phyloP scores from a whole-genome alignment of 148 eudicot species.

The Chenopodium quinoa region DNA sequence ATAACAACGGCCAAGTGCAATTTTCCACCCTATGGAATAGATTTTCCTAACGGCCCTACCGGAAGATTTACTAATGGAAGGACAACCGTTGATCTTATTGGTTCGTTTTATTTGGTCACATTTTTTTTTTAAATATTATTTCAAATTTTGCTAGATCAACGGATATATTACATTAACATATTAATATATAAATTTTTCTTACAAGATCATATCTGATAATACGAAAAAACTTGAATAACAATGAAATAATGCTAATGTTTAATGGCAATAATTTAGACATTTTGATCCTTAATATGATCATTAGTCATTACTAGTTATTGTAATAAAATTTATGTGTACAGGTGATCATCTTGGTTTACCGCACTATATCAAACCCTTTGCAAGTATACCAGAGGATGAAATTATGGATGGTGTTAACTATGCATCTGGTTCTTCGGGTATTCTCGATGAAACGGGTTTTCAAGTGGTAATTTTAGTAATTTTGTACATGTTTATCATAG shows the following conservation, averaged over 20 bases:
- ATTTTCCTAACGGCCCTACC: slow-evolving; percentile 42
- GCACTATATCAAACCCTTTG: slow-evolving; percentile 33
- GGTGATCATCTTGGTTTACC: slow-evolving; percentile 39
- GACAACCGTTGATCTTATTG: slow-evolving; percentile 46
- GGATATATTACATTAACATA: too few relatives aligned
- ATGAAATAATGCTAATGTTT: too few relatives aligned
- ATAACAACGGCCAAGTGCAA: slow-evolving; percentile 44
- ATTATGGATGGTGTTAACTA: slow-evolving; percentile 33
- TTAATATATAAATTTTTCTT: too few relatives aligned
- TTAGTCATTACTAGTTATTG: too few relatives aligned
- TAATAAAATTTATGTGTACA: not conserved
- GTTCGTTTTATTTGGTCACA: not conserved
- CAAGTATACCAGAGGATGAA: slow-evolving; percentile 14
- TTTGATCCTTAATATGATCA: too few relatives aligned
- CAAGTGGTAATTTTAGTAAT: slow-evolving; percentile 30
- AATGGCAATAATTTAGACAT: too few relatives aligned
- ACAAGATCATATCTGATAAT: too few relatives aligned
- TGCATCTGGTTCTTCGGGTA: slow-evolving; percentile 41
- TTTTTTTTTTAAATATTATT: too few relatives aligned
- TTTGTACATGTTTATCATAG: too few relatives aligned
- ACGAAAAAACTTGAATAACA: too few relatives aligned
- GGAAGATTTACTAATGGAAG: slow-evolving; percentile 55
- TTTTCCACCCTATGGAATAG: slow-evolving; percentile 55
- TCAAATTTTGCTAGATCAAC: too few relatives aligned
- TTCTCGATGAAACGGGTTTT: slow-evolving; percentile 32